These are phyloP conservation scores for Sclerotinia minor DNA, from an alignment of 2,329 filamentous ascomycete genomes.

Conservation along the genomic window DNA sequence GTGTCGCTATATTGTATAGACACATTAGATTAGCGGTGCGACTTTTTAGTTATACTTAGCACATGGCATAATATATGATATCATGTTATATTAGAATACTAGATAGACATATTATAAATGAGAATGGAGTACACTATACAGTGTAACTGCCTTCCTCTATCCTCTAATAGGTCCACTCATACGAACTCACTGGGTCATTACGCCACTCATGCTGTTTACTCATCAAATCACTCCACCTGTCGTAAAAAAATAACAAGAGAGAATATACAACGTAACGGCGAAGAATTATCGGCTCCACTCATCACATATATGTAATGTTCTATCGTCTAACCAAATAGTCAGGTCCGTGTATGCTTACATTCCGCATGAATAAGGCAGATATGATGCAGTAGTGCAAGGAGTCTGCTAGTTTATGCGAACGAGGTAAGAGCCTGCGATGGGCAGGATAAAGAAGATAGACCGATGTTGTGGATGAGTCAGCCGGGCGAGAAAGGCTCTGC, in stretches of 20 bases:
- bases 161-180: neutral
- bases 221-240: neutral
- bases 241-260: neutral
- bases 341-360: constrained; percentile 13
- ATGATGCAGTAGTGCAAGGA: neutral
- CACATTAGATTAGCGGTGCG: no score
- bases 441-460: neutral
- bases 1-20: no score
- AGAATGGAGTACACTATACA: neutral
- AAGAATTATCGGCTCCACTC: constrained; percentile 10
- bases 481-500: neutral
- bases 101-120: neutral
- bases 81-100: no score
- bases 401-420: neutral
- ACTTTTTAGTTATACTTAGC: no score
- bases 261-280: constrained; percentile 1
- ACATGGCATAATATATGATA: no score
- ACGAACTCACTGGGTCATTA: neutral
- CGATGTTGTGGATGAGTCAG: constrained; percentile 6
- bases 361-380: neutral
- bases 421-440: neutral
- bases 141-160: no score
- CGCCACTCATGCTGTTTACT: neutral
- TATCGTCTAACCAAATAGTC: constrained; percentile 19
- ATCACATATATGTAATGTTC: neutral